Conservation (phyloP, 208 protist species). For the Trypanosoma scelopori region DNA sequence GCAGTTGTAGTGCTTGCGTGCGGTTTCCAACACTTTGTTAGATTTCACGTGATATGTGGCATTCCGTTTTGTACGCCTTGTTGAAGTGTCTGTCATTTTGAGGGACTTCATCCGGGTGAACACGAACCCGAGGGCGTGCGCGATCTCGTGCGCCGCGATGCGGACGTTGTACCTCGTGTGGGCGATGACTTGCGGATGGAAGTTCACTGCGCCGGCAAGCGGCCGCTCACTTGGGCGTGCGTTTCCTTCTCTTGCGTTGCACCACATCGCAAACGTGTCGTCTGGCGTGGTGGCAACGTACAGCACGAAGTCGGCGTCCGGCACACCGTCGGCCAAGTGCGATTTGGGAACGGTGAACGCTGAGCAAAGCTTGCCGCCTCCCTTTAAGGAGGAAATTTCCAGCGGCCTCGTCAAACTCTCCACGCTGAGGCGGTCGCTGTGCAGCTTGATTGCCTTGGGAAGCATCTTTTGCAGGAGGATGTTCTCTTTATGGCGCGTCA, state of each 20-base stretch:
- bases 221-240: not conserved
- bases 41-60: not conserved
- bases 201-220: constrained; percentile 13
- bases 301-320: constrained; percentile 24
- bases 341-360: constrained; percentile 18
- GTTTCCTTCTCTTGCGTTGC: not conserved
- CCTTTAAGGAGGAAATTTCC: not conserved
- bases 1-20: constrained; percentile 6
- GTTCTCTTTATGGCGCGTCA: constrained; percentile 31
- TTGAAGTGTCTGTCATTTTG: not conserved
- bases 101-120: not conserved
- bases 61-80: not conserved
- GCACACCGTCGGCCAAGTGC: constrained; percentile 8
- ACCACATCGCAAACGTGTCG: constrained; percentile 2
- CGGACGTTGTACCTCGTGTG: not conserved
- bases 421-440: constrained; percentile 39
- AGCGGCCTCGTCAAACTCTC: not conserved
- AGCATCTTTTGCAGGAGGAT: constrained; percentile 34
- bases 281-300: constrained; percentile 25
- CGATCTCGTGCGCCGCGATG: constrained; percentile 6
- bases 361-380: not conserved
- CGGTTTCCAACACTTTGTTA: not conserved
- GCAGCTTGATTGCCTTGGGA: constrained; percentile 41
- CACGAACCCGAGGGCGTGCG: constrained; percentile 22
- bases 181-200: not conserved